Percentiles rank a stretch among this genome's conserved stretches.
phyloP scores from a whole-genome alignment of 2,329 filamentous ascomycete genomes.

The Corynespora cassiicola region DNA sequence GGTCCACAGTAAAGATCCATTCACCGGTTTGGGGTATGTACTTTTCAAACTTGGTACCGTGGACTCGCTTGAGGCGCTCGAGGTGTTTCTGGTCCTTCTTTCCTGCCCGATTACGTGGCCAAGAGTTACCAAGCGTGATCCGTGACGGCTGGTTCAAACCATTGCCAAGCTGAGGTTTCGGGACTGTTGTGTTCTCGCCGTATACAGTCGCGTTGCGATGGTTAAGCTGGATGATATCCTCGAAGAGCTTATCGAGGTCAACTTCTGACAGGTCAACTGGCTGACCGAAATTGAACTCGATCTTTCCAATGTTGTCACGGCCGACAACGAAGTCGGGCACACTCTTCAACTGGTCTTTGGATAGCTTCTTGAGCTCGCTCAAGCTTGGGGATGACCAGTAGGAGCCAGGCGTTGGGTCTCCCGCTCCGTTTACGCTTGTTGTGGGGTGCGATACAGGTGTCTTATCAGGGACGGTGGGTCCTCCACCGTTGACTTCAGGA shows the following conservation, averaged over 20 bases:
- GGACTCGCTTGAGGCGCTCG: constrained; percentile 77
- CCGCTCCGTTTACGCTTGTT: constrained; percentile 64
- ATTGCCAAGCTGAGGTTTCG: constrained; percentile 84
- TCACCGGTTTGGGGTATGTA: constrained; percentile 82
- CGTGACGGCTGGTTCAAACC: constrained; percentile 90
- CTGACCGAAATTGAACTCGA: constrained; percentile 69
- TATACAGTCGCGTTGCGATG: constrained; percentile 90
- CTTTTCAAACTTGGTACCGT: constrained; percentile 79
- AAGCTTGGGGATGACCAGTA: constrained; percentile 87
- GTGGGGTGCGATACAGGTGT: too few relatives aligned
- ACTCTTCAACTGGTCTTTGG: constrained; percentile 76
- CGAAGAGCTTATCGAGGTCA: constrained; percentile 80
- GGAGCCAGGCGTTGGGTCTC: constrained; percentile 68
- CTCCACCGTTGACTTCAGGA: constrained; percentile 75
- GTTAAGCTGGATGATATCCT: constrained; percentile 76
- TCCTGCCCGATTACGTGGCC: constrained; percentile 77
- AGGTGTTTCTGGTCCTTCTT: constrained; percentile 80
- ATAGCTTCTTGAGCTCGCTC: constrained; percentile 79
- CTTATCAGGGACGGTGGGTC: constrained; percentile 82
- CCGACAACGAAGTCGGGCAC: constrained; percentile 82
- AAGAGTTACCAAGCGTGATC: constrained; percentile 90
- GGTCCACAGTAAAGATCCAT: constrained; percentile 93
- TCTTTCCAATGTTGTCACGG: constrained; percentile 78
- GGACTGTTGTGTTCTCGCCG: constrained; percentile 54
- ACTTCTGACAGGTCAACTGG: constrained; percentile 80